Base-by-base conservation (phyloP, 2,329 filamentous ascomycete species). In the Ascosphaera apis region DNA sequence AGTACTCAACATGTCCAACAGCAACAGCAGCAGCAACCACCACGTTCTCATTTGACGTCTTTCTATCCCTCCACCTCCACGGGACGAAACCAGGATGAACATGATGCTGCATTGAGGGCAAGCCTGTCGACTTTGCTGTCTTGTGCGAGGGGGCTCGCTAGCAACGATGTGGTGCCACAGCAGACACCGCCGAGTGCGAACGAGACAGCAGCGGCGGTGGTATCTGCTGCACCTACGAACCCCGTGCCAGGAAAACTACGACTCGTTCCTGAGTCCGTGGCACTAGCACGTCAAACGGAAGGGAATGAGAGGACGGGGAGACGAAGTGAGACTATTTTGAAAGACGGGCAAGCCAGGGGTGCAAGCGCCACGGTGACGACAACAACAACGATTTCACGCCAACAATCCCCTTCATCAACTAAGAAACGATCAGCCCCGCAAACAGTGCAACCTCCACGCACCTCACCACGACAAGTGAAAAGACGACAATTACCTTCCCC, bases 111-210 rank as follows among this genome's bases (percentile, higher is more conserved):
- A 2, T 65, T 98, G 8, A 75, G 88, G 23, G 83, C 88, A 15
- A 92, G 82, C 34, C 65, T 98, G n/a, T 92, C 83, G 1, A 95
- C 88, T 0, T 66, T 98, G 9, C 69, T 98, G 9, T 93, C 86
- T n/a, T 91, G 82, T 48, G 86, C 83, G 0, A 70, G 88, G 31
- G 77, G 78, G 3, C 62, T 88, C 12, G 72, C 76, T 1, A 92
- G 88, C 49, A 47, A 47, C 39, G 57, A 54, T 33, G 49, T 41
- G 28, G 50, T 50, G 33, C 53, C 35, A 23, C 9, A 37, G 37
- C 28, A 41, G 33, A 23, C 47, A 42, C 25, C 48, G 34, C 30
- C 38, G 28, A 9, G 36, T 39, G 16, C 33, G 5, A 25, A 34
- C n/a, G 23, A 5, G n/a, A 23, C 17, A 15, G 33, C 23, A 30